phyloP scores from a whole-genome alignment of 306 rosid genomes.

The Malus asiatica region DNA sequence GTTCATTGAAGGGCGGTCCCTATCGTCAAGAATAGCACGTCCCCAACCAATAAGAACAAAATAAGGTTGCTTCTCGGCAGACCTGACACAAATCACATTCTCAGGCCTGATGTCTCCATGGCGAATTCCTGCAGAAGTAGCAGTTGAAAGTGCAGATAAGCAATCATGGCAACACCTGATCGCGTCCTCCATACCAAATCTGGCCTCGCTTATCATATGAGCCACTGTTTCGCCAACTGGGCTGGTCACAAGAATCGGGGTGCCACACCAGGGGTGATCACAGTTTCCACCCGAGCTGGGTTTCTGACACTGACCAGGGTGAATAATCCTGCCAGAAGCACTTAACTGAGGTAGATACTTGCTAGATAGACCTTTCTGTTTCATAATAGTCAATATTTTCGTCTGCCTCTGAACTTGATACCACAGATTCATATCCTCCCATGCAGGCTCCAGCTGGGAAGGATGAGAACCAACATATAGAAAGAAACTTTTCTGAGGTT shows the following conservation, averaged over 20 bases:
- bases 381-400: slow-evolving; percentile 79
- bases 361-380: slow-evolving; percentile 77
- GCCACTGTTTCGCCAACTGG: slow-evolving; percentile 88
- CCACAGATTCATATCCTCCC: slow-evolving; percentile 98
- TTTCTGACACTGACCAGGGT: slow-evolving; percentile 83
- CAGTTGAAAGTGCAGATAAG: slow-evolving; percentile 80
- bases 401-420: slow-evolving; percentile 99
- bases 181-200: slow-evolving; percentile 69
- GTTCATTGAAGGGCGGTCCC: slow-evolving; percentile 94
- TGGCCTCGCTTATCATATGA: slow-evolving; percentile 57
- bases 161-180: slow-evolving; percentile 92
- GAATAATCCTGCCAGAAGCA: slow-evolving; percentile 93
- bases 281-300: slow-evolving; percentile 88
- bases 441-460: slow-evolving; percentile 89
- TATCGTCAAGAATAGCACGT: slow-evolving; percentile 88
- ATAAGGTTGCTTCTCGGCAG: slow-evolving; percentile 48
- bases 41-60: slow-evolving; percentile 95
- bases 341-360: slow-evolving; percentile 74
- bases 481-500: slow-evolving; percentile 62
- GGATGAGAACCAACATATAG: slow-evolving; percentile 85
- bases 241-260: slow-evolving; percentile 84
- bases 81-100: slow-evolving; percentile 66
- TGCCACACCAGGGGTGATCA: slow-evolving; percentile 97
- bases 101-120: slow-evolving; percentile 95
- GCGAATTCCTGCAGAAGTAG: slow-evolving; percentile 72